Percentiles rank a stretch among this genome's conserved stretches.
Conservation (phyloP, 257 asterid genomes). For the Rhazya stricta region DNA sequence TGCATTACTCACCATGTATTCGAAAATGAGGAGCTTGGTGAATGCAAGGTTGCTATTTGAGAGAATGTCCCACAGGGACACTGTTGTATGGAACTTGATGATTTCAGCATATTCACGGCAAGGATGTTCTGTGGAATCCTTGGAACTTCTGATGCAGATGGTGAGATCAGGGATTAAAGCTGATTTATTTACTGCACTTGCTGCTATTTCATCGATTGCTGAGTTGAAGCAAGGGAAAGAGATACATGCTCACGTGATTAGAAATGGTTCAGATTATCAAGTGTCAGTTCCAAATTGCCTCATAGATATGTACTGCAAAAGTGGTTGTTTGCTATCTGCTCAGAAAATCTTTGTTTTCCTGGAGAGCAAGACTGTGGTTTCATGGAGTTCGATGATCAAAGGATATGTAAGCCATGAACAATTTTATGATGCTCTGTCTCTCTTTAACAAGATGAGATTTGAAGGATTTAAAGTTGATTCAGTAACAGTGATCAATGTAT, state of each 20-base stretch:
- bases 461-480: slow-evolving; percentile 2
- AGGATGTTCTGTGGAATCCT: background rate
- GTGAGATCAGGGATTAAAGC: background rate
- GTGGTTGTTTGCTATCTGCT: background rate
- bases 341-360: background rate
- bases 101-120: background rate
- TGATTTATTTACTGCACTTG: slow-evolving; percentile 4
- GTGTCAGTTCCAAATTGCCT: background rate
- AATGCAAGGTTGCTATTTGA: background rate
- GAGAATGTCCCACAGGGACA: background rate
- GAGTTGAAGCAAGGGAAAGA: background rate
- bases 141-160: background rate
- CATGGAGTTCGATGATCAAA: slow-evolving; percentile 6
- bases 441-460: slow-evolving; percentile 5
- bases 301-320: slow-evolving; percentile 2
- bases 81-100: background rate
- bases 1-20: background rate
- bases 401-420: slow-evolving; percentile 7
- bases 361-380: background rate
- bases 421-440: background rate
- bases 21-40: background rate
- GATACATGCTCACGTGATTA: background rate
- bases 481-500: background rate
- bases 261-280: slow-evolving; percentile 7
- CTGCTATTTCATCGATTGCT: background rate